Evolutionary conservation across 1,284 basidiomycete species (phyloP).

Genomic region (Marasmius fiardii): DNA sequence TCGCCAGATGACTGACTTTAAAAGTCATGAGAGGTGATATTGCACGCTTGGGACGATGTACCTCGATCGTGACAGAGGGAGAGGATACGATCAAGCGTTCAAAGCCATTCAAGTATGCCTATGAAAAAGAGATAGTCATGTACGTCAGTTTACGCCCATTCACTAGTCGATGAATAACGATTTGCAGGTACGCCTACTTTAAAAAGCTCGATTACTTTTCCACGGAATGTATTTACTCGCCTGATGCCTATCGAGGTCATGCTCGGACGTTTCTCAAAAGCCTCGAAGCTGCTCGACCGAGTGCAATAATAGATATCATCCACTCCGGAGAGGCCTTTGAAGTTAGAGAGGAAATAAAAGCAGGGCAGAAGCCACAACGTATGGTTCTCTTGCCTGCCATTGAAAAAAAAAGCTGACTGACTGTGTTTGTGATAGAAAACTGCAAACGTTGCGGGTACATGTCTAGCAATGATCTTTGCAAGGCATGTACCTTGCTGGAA

Average conservation of each 20-base stretch:
- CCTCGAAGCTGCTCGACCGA: conserved; percentile 89
- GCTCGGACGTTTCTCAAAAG: conserved; percentile 94
- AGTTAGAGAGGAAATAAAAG: conserved; percentile 74
- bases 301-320: conserved; percentile 96
- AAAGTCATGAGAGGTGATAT: conserved; percentile 97
- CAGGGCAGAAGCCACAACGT: conserved; percentile 78
- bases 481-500: conserved; percentile 89
- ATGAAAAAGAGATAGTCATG: conserved; percentile 99
- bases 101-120: conserved; percentile 99
- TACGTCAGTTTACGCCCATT: conserved; percentile 22
- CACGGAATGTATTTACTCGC: conserved; percentile 99
- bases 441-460: conserved; percentile 91
- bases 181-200: conserved; percentile 93
- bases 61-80: conserved; percentile 89
- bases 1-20: conserved; percentile 13
- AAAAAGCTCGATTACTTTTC: conserved; percentile 99
- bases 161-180: conserved; percentile 7
- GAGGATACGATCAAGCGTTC: conserved; percentile 95
- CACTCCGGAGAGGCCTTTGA: conserved; percentile 92
- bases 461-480: conserved; percentile 89
- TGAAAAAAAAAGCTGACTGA: background rate
- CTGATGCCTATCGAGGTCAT: conserved; percentile 96
- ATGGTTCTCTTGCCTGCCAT: conserved; percentile 24
- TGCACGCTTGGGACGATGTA: conserved; percentile 90
- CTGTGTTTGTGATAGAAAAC: conserved; percentile 53